Conservation (phyloP, 179 eudicot species). For the Camellia oleifera region DNA sequence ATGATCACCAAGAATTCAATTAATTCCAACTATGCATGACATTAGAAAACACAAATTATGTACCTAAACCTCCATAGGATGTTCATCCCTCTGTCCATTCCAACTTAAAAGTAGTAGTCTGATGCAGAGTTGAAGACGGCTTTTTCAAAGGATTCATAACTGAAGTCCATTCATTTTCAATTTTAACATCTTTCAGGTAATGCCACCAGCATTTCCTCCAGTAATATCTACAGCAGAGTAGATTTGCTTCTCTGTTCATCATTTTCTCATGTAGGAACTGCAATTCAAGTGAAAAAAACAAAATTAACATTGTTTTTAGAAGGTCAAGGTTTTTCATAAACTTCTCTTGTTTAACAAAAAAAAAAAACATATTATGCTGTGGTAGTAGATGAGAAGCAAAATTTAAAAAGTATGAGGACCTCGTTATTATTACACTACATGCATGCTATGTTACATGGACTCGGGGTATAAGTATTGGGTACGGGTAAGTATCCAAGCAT, state of each 20-base stretch:
- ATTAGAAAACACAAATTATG: no score
- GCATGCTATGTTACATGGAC: no score
- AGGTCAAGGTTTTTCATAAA: not conserved
- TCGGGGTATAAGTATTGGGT: no score
- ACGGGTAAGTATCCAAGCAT: no score
- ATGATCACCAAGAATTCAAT: not conserved
- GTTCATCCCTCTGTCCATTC: constrained; percentile 12
- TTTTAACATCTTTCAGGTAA: constrained; percentile 8
- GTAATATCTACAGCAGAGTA: constrained; percentile 12
- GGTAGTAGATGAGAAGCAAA: not conserved
- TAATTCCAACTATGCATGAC: not conserved
- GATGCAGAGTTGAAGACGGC: not conserved
- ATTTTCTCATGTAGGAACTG: constrained; percentile 8
- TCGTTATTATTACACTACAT: no score
- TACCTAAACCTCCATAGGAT: not conserved
- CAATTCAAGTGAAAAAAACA: not conserved
- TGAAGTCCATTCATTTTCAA: not conserved
- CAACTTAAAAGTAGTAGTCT: not conserved
- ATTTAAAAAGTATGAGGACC: not conserved
- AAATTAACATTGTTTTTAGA: not conserved
- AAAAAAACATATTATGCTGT: not conserved
- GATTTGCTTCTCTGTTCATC: constrained; percentile 10
- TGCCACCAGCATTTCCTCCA: constrained; percentile 17
- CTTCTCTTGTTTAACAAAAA: not conserved
- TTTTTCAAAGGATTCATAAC: not conserved